A percentile compares a stretch with the other conserved stretches of the same genome.
Evolutionary conservation across 2,329 filamentous ascomycete species (phyloP).

Genomic region (Ophiosphaerella herpotricha): DNA sequence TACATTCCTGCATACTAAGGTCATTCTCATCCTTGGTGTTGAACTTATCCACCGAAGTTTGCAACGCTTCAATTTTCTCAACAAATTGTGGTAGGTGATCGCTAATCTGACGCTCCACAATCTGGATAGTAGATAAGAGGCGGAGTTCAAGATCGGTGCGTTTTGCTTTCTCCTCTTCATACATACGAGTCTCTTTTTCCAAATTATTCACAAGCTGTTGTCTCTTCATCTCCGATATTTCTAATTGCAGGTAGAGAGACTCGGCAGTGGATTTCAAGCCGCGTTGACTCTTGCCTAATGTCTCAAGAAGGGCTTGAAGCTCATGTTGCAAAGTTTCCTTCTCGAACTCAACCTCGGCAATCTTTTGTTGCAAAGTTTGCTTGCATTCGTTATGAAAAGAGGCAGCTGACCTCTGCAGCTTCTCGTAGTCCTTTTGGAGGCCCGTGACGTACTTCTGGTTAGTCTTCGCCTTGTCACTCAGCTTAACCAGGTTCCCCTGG

Average conservation of each 20-base stretch:
- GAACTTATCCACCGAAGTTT: slow-evolving; percentile 10
- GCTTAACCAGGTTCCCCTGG: neutral
- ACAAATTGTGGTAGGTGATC: slow-evolving; percentile 11
- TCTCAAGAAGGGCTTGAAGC: slow-evolving; percentile 11
- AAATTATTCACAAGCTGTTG: slow-evolving; percentile 15
- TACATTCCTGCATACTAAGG: slow-evolving; percentile 20
- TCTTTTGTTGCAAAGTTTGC: slow-evolving; percentile 15
- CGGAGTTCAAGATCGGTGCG: slow-evolving; percentile 27
- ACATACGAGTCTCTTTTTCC: slow-evolving; percentile 8
- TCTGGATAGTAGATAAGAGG: slow-evolving; percentile 19
- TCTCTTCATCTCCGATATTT: slow-evolving; percentile 17
- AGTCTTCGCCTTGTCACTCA: slow-evolving; percentile 20
- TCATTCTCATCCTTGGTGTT: slow-evolving; percentile 1
- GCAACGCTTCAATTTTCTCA: slow-evolving; percentile 19
- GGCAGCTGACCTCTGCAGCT: slow-evolving; percentile 15
- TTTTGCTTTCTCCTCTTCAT: slow-evolving; percentile 26
- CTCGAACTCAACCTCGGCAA: slow-evolving; percentile 27
- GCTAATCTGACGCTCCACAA: slow-evolving; percentile 17
- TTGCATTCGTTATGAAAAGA: slow-evolving; percentile 18
- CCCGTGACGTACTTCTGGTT: slow-evolving; percentile 34
- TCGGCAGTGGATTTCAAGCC: slow-evolving; percentile 18
- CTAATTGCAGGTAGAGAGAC: slow-evolving; percentile 19
- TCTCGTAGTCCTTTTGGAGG: slow-evolving; percentile 34
- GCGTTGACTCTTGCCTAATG: slow-evolving; percentile 14
- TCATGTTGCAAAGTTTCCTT: slow-evolving; percentile 19